Evolutionary conservation across 345 rosid species (phyloP).

Genomic region (Pseudoturritis turrita): DNA sequence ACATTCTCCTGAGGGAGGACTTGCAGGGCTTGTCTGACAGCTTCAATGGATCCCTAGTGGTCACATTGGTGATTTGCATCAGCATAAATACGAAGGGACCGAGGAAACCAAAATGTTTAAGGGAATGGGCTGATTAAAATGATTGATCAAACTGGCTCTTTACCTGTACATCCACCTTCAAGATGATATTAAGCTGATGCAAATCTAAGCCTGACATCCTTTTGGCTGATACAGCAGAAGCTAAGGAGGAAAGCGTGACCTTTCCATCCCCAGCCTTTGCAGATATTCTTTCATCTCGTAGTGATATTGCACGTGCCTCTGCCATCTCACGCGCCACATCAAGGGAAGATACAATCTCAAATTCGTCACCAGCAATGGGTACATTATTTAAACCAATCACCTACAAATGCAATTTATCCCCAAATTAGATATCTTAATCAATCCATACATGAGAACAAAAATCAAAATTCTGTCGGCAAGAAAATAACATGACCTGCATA

Average conservation of each 20-base stretch:
- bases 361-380: constrained; percentile 89
- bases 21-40: constrained; percentile 87
- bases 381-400: constrained; percentile 86
- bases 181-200: constrained; percentile 86
- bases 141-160: neutral
- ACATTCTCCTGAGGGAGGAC: constrained; percentile 91
- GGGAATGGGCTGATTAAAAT: neutral
- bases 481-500: neutral
- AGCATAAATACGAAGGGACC: neutral
- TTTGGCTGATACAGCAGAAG: constrained; percentile 83
- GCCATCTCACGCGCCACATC: constrained; percentile 91
- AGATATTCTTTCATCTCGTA: constrained; percentile 76
- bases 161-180: constrained; percentile 98
- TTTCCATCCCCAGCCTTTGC: constrained; percentile 97
- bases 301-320: constrained; percentile 57
- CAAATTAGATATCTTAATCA: constrained; percentile 4
- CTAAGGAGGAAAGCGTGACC: constrained; percentile 91
- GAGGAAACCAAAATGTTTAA: constrained; percentile 3
- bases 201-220: constrained; percentile 85
- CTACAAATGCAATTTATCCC: constrained; percentile 37
- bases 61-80: constrained; percentile 21
- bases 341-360: constrained; percentile 77
- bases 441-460: neutral
- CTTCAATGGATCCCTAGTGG: constrained; percentile 92
- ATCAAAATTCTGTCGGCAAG: neutral